Base-by-base conservation (phyloP, 2,329 filamentous ascomycete genomes). In the Tolypocladium pustulatum region DNA sequence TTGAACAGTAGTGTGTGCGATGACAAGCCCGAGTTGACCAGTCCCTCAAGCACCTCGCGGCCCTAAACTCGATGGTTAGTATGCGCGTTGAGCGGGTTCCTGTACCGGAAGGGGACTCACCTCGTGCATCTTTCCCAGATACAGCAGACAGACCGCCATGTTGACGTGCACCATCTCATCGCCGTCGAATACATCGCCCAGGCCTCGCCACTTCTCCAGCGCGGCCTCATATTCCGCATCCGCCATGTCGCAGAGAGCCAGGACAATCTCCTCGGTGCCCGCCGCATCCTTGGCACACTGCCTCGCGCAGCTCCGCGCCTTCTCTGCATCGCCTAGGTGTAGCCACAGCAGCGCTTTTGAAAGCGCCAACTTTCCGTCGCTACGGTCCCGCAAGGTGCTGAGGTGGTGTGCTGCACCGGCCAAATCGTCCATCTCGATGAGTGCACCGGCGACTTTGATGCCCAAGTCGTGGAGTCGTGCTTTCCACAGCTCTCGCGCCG, bases 1-100 rank as follows among this genome's bases (percentile, higher is more conserved):
- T 97, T 97, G 74, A 97, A 96, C 0, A 95, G 82, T 2, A 96
- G 75, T 0, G 89, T 89, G 62, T 89, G 86, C 59, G 93, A 97
- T 0, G 84, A 82, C 46, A 83, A 77, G 1, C 85, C 83, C 0
- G 76, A 70, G 3, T 83, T 78, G 0, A 91, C 77, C 13, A 95
- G 74, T 0, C 75, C 73, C 66, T 93, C 87, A 3, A 97, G 76
- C 1, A 89, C 73, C 15, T 77, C 72, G 17, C 84, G 83, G 0
- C 90, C 88, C 80, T 90, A n/a, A 3, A 17, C 12, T 1, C 2
- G 7, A 13, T 53, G 37, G 57, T 69, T 53, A 69, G 64, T 43
- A 54, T 13, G 5, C 4, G 40, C 8, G 13, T 5, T 1, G 13
- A 46, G 53, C 20, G 51, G 6, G 30, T 12, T 3, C 1, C 9